phyloP scores from a whole-genome alignment of 2,329 filamentous ascomycete species.

The Phoma herbarum region DNA sequence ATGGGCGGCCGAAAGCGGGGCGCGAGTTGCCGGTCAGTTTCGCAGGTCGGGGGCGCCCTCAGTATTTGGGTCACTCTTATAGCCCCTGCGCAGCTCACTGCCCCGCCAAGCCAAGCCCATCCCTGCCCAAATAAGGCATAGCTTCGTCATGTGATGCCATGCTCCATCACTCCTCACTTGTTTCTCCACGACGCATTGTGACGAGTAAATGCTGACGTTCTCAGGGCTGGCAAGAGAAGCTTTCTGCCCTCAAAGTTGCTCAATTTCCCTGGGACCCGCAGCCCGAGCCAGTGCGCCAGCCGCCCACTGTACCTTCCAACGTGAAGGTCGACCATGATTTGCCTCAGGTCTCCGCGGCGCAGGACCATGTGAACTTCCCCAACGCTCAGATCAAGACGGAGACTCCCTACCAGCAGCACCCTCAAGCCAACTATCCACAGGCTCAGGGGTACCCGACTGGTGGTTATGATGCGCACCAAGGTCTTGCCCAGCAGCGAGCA shows the following conservation, averaged over 20 bases:
- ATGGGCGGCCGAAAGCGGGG: constrained; percentile 55
- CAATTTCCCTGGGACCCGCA: constrained; percentile 93
- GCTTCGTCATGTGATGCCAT: constrained; percentile 46
- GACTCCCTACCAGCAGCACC: constrained; percentile 42
- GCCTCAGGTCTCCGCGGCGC: constrained; percentile 42
- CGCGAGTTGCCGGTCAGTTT: constrained; percentile 50
- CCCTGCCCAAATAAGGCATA: constrained; percentile 47
- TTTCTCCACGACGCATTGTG: constrained; percentile 6
- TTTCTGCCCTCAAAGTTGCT: constrained; percentile 84
- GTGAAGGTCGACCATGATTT: constrained; percentile 47
- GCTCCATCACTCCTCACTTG: constrained; percentile 14
- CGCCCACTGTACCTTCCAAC: constrained; percentile 55
- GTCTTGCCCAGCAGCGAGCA: constrained; percentile 64
- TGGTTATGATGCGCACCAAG: constrained; percentile 52
- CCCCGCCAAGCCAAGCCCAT: constrained; percentile 48
- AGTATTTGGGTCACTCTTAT: constrained; percentile 60
- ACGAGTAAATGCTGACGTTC: constrained; percentile 30
- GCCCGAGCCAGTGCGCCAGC: constrained; percentile 61
- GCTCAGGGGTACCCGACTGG: constrained; percentile 47
- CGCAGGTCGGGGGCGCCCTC: constrained; percentile 51
- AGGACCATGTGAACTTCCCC: constrained; percentile 43
- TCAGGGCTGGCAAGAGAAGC: constrained; percentile 93
- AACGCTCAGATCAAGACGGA: constrained; percentile 63
- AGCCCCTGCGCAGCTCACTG: constrained; percentile 52
- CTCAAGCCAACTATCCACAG: constrained; percentile 40